Evolutionary conservation across 2,329 filamentous ascomycete species (phyloP).

Genomic region (Monosporascus ibericus): DNA sequence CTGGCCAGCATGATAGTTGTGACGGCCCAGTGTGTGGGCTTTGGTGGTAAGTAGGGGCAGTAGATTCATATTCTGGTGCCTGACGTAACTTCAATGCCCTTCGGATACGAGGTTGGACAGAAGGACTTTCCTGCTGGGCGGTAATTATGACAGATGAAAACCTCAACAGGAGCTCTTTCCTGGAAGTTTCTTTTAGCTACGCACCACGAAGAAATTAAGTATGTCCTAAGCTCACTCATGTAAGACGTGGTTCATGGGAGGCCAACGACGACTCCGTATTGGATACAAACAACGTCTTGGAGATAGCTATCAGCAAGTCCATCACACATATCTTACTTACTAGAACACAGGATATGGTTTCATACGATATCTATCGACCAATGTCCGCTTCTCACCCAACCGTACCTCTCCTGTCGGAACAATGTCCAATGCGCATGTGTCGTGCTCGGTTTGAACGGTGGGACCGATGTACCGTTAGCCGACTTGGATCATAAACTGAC

Average conservation of each 20-base stretch:
- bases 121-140: not conserved
- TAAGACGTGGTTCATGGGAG: conserved; percentile 31
- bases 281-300: conserved; percentile 29
- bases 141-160: not conserved
- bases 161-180: conserved; percentile 27
- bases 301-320: conserved; percentile 23
- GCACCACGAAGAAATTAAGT: not conserved
- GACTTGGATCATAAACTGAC: conserved; percentile 32
- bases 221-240: conserved; percentile 23
- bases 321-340: not conserved
- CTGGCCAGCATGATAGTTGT: not conserved
- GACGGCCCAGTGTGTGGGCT: not conserved
- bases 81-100: not conserved
- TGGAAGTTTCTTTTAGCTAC: conserved; percentile 11
- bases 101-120: not conserved
- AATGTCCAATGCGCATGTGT: conserved; percentile 10
- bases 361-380: conserved; percentile 32
- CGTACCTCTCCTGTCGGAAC: conserved; percentile 18
- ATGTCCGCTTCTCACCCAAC: conserved; percentile 26
- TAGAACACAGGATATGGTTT: not conserved
- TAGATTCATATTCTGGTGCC: not conserved
- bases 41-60: not conserved
- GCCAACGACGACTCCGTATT: conserved; percentile 27
- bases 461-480: conserved; percentile 35
- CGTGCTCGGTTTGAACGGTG: conserved; percentile 17